phyloP scores from a whole-genome alignment of 352 stramenopile genomes.

The Phytophthora rubi region DNA sequence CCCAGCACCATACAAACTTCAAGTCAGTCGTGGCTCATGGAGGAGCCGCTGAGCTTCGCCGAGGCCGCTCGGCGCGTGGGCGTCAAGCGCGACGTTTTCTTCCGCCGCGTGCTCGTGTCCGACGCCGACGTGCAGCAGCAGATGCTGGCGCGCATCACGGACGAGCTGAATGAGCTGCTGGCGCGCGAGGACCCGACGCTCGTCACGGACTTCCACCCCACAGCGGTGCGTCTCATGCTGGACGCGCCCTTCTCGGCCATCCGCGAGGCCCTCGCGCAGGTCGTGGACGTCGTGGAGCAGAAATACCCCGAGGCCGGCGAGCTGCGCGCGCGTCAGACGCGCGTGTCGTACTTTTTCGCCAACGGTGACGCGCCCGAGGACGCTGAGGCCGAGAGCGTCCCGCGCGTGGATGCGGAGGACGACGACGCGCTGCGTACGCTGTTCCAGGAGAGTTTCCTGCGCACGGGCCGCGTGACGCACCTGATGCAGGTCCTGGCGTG shows the following conservation, averaged over 20 bases:
- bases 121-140: constrained; percentile 66
- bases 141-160: constrained; percentile 58
- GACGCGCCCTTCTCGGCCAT: constrained; percentile 76
- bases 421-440: constrained; percentile 63
- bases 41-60: constrained; percentile 42
- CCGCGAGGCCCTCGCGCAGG: constrained; percentile 54
- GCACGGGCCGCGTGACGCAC: constrained; percentile 76
- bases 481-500: constrained; percentile 79
- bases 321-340: constrained; percentile 37
- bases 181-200: constrained; percentile 44
- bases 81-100: constrained; percentile 84
- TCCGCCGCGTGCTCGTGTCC: constrained; percentile 75
- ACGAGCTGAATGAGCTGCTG: constrained; percentile 68
- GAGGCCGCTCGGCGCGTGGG: constrained; percentile 60
- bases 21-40: constrained; percentile 27
- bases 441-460: constrained; percentile 67
- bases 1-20: constrained; percentile 33
- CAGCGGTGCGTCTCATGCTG: constrained; percentile 62
- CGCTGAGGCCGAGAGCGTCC: constrained; percentile 29
- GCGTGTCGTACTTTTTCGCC: constrained; percentile 77
- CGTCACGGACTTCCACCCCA: constrained; percentile 75
- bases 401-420: constrained; percentile 34
- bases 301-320: constrained; percentile 44
- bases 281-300: constrained; percentile 54
- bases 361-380: constrained; percentile 39